These are phyloP conservation scores for Apiospora saccharicola DNA, from an alignment of 2,329 filamentous ascomycete genomes.

Conservation along the genomic window DNA sequence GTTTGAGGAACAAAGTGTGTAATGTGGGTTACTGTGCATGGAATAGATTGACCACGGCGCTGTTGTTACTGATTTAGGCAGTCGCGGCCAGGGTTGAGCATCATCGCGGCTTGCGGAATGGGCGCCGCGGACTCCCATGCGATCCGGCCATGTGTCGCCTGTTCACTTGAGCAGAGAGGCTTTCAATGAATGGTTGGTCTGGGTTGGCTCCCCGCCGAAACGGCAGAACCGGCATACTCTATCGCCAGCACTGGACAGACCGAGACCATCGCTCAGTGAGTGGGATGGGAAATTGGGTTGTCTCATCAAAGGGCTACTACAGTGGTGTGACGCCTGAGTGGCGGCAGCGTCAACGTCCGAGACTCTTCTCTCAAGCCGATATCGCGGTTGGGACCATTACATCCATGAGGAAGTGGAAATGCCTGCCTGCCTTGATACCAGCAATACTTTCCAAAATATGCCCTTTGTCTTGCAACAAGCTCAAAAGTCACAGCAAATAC, in stretches of 20 bases:
- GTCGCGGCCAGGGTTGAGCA: no score
- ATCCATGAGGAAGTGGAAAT: no score
- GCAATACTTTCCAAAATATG: background rate
- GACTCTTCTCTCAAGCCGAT: no score
- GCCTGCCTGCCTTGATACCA: no score
- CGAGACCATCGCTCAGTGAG: background rate
- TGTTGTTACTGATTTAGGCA: background rate
- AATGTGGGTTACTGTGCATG: background rate
- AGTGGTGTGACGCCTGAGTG: background rate
- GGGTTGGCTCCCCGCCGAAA: background rate
- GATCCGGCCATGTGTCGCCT: background rate
- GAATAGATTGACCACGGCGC: background rate
- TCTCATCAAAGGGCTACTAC: background rate
- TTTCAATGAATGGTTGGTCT: background rate
- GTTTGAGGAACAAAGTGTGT: background rate
- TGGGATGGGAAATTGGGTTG: background rate
- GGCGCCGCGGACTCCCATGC: background rate
- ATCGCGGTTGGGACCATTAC: no score
- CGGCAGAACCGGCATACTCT: background rate
- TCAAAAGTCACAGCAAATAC: background rate
- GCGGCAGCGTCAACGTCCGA: background rate
- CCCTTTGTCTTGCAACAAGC: background rate
- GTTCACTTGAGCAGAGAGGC: background rate
- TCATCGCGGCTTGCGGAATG: background rate
- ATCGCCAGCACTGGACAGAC: background rate